Evolutionary conservation across 1,284 basidiomycete species (phyloP), one percentile per base, ranked within the genome.

Genomic region (Afroboletus lepidellus): DNA sequence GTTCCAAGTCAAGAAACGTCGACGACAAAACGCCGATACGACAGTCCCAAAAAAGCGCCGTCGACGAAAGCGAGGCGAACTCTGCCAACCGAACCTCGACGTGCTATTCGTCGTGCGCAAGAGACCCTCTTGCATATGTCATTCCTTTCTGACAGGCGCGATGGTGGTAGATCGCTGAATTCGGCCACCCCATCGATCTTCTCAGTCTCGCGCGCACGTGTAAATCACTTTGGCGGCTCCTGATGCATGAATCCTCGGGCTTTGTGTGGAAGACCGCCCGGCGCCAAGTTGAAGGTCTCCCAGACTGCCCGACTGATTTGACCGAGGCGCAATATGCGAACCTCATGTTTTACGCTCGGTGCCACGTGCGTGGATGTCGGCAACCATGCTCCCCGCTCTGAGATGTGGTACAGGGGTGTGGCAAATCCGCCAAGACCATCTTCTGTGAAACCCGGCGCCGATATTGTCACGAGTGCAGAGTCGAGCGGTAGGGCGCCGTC

Each of bases 251-350:
- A 18, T 34, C 32, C 7, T 50, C 38, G 1, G 5, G 3, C 12
- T 33, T 41, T 3, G 16, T 50, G 5, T 51, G 32, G 50, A 51
- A 16, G 23, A 8, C 25, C 2, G 32, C 47, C 20, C 48, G 48
- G 11, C n/a, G 20, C 2, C 51, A 61, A 18, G 20, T 56, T 20
- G 18, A 43, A 3, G 41, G 32, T 6, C 29, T 59, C 7, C 58
- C 58, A 5, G 47, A 36, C 27, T 59, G 58, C 20, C 71, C 71
- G 4, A 44, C 56, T 15, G 69, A 70, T 48, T 37, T 69, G 33
- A 67, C 61, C 11, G 72, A 73, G 37, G 62, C 64, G 2, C 53
- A 62, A 24, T 70, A 63, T 34, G 61, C 63, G 12, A 60, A 62
- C 33, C 51, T 70, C 23, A 29, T 63, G 8, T 69, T 52, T 47